Base-by-base conservation (phyloP, 768 basidiomycete species). In the Collybia mongolica region DNA sequence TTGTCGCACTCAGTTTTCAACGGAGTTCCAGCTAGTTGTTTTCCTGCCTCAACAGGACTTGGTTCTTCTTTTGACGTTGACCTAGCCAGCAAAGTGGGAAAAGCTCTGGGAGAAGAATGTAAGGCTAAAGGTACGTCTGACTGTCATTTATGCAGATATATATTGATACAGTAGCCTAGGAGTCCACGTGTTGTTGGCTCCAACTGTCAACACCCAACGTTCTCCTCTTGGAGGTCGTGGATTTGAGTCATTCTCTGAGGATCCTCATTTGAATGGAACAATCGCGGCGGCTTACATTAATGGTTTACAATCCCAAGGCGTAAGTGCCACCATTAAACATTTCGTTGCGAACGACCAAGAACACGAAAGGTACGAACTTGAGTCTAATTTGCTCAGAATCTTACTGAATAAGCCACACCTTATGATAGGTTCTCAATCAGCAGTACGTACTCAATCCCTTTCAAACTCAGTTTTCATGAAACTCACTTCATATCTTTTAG, bases 231-330 rank as follows among this genome's bases (percentile, higher is more conserved):
- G 80, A 26, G 80, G 80, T 5, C 72, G 79, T 41, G 69, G 74
- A 20, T 87, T 86, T 56, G 84, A 86, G 56, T 81, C 78, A 11
- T 84, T 83, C 60, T 77, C 81, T 3, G 83, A 84, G 62, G 83
- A 85, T 60, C 82, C 83, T 14, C 69, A 73, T 48, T 58, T 83
- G 40, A 77, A 75, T 44, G 82, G 78, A 6, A 77, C 67, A 7
- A 74, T 83, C 44, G 82, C 84, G 2, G 75, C 80, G 1, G 75
- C 79, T 2, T 86, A 83, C 58, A 77, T 86, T 51, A 77, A 84
- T 42, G 84, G 84, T 22, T 55, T 86, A 8, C 84, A 86, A 52
- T 74, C 71, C 2, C 71, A 75, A 39, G 80, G 81, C 14, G 77
- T 86, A 8, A 73, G 73, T 17, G 79, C 83, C 0, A 82, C 81